These are phyloP conservation scores for Pseudonitzschia multistriata DNA, from an alignment of 108 stramenopile genomes.

Conservation along the genomic window DNA sequence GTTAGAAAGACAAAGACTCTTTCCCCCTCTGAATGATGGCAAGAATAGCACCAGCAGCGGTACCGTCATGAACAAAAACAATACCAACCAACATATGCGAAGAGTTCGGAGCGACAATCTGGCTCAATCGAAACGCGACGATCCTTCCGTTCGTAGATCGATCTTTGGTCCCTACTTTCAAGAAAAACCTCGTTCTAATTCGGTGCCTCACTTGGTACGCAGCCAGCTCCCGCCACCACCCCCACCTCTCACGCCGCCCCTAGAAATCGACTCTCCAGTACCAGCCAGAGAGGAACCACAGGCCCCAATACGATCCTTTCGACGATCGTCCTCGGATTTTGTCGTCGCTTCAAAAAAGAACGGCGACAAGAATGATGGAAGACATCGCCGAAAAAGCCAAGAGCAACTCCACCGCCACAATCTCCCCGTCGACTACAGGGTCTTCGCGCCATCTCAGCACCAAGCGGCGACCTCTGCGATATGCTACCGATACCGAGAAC, in stretches of 20 bases:
- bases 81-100: background rate
- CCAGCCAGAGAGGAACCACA: background rate
- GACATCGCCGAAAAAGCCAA: background rate
- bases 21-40: background rate
- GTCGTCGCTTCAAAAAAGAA: background rate
- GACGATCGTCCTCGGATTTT: background rate
- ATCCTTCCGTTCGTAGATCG: conserved; percentile 22
- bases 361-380: conserved; percentile 1
- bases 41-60: background rate
- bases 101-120: conserved; percentile 16
- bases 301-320: background rate
- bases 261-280: background rate
- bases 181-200: conserved; percentile 17
- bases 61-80: background rate
- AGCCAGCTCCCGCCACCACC: background rate
- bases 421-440: conserved; percentile 16
- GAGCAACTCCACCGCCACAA: background rate
- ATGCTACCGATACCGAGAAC: conserved; percentile 20
- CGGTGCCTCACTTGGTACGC: conserved; percentile 2
- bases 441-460: conserved; percentile 25
- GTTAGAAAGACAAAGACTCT: background rate
- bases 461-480: conserved; percentile 21
- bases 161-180: conserved; percentile 38
- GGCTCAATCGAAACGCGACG: conserved; percentile 13
- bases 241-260: background rate